Evolutionary conservation across 2,329 filamentous ascomycete species (phyloP).

Genomic region (Balansia obtecta): DNA sequence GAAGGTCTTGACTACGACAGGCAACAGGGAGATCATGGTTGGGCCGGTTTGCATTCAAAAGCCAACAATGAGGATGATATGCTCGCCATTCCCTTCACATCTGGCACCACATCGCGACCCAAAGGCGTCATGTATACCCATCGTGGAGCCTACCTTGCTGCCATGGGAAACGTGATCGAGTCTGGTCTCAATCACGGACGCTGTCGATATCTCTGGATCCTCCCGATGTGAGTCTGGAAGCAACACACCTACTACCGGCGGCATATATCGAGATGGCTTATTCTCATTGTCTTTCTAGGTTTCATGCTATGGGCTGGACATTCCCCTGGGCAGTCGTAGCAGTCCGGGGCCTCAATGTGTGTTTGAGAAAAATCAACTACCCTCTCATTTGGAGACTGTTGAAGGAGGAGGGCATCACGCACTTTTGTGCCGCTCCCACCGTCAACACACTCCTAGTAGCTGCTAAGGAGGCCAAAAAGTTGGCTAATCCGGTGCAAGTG

Average conservation of each 20-base stretch:
- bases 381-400: constrained; percentile 81
- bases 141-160: constrained; percentile 73
- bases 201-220: constrained; percentile 79
- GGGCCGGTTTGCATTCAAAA: constrained; percentile 63
- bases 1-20: constrained; percentile 67
- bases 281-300: constrained; percentile 25
- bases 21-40: constrained; percentile 54
- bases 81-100: constrained; percentile 85
- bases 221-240: constrained; percentile 58
- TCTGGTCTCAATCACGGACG: constrained; percentile 66
- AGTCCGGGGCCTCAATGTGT: constrained; percentile 88
- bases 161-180: constrained; percentile 78
- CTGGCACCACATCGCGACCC: constrained; percentile 78
- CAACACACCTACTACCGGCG: constrained; percentile 24
- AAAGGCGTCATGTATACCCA: constrained; percentile 93
- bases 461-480: constrained; percentile 56
- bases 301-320: constrained; percentile 66
- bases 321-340: constrained; percentile 91
- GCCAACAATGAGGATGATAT: constrained; percentile 64
- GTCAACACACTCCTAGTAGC: constrained; percentile 90
- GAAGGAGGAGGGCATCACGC: constrained; percentile 76
- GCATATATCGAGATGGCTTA: not conserved
- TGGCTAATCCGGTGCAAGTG: constrained; percentile 64
- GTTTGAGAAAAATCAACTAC: constrained; percentile 90
- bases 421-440: constrained; percentile 92